These are phyloP conservation scores for Vanrija pseudolonga DNA, from an alignment of 1,284 basidiomycete genomes.

Conservation along the genomic window DNA sequence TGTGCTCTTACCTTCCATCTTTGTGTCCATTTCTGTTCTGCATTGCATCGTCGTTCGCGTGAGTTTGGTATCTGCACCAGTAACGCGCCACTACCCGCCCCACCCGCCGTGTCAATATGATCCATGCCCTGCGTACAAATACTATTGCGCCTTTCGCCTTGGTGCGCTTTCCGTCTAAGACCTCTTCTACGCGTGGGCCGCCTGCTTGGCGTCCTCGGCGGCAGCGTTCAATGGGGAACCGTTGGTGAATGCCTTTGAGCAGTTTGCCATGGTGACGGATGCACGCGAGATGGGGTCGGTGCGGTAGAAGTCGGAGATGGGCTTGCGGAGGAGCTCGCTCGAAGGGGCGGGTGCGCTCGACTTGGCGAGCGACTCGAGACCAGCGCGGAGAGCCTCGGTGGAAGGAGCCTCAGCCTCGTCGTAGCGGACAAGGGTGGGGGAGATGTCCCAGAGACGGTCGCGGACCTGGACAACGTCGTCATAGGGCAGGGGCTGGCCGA, in stretches of 20 bases:
- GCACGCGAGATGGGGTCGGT: conserved; percentile 61
- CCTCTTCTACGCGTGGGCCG: conserved; percentile 10
- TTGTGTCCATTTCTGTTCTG: too few species aligned
- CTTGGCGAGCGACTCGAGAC: conserved; percentile 65
- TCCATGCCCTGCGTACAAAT: conserved; percentile 22
- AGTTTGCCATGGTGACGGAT: conserved; percentile 51
- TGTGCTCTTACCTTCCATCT: too few species aligned
- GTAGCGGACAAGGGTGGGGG: conserved; percentile 84
- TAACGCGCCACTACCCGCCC: too few species aligned
- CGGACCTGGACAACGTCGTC: conserved; percentile 82
- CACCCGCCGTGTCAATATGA: neutral
- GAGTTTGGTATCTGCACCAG: too few species aligned
- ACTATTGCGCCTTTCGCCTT: neutral
- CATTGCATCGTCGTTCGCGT: too few species aligned
- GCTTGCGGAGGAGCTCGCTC: conserved; percentile 66
- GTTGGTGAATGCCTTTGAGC: conserved; percentile 48
- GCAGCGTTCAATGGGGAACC: conserved; percentile 26
- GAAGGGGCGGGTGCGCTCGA: conserved; percentile 48
- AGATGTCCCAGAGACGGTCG: conserved; percentile 96
- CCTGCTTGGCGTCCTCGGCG: conserved; percentile 14
- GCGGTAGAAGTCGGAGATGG: conserved; percentile 92
- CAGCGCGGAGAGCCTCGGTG: conserved; percentile 64
- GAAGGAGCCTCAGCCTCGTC: conserved; percentile 79
- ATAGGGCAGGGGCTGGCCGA: conserved; percentile 78
- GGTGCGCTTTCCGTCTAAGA: neutral